Percentiles rank a stretch among this genome's conserved stretches.
Conservation (phyloP, 2,329 filamentous ascomycete species). For the Calonectria fujianensis region DNA sequence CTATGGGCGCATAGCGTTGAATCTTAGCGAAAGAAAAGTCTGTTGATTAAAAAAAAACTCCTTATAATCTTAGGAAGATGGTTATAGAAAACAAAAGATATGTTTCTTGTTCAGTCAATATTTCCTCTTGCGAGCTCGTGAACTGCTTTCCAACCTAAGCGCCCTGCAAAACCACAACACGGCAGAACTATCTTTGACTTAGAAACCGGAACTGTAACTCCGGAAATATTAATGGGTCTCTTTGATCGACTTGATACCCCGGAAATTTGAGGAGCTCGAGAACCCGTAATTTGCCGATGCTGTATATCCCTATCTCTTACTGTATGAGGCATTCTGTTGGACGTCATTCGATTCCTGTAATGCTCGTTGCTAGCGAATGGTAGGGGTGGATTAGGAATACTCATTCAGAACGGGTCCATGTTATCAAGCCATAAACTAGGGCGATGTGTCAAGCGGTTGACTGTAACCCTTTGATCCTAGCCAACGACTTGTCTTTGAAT, state of each 20-base stretch:
- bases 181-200: not conserved
- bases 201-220: constrained; percentile 1
- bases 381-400: not conserved
- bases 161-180: not conserved
- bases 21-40: constrained; percentile 56
- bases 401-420: not conserved
- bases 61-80: constrained; percentile 48
- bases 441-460: constrained; percentile 34
- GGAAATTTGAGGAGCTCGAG: not conserved
- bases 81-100: constrained; percentile 47
- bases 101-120: constrained; percentile 48
- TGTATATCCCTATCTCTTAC: constrained; percentile 15
- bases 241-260: not conserved
- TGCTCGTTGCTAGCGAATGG: not conserved
- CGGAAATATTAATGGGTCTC: not conserved
- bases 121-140: constrained; percentile 44
- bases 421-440: constrained; percentile 5
- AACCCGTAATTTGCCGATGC: constrained; percentile 1
- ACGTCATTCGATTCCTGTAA: constrained; percentile 4
- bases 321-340: constrained; percentile 5
- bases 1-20: constrained; percentile 50
- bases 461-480: constrained; percentile 2
- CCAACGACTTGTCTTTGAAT: constrained; percentile 27
- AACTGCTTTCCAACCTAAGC: not conserved
- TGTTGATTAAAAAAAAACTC: constrained; percentile 52